Base-by-base conservation (phyloP, 2,329 filamentous ascomycete species). In the Fusarium phyllophilum region DNA sequence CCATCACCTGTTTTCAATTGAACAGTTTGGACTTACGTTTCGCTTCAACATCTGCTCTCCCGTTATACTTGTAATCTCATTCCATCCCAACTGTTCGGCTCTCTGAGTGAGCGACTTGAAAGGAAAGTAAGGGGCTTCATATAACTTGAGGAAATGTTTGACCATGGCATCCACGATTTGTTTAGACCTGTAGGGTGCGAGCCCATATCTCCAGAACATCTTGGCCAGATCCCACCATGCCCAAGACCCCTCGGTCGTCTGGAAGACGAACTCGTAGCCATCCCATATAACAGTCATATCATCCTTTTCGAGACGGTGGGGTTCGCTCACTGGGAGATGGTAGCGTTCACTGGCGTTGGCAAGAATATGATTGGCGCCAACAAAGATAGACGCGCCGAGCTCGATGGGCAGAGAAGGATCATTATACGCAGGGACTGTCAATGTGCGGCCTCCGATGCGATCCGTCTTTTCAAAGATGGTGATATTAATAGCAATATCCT, bases 371-470 rank as follows among this genome's bases (percentile, higher is more conserved):
- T 98, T 99, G 48, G 93, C 89, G 55, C 92, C 82, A 49, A 98
- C 94, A 80, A 98, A 99, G 77, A 98, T 97, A 70, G 93, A 96
- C 17, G 93, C 96, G 22, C 96, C 96, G 2, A 98, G 86, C 81
- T 99, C 96, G 41, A 97, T 89, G 3, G 93, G 92, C 44, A 91
- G 85, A 1, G 84, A 73, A 4, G 91, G 85, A 76, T 96, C 87
- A 72, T 89, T 88, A 80, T 93, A 96, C 5, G 91, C 91, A 78
- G 95, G 86, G 24, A 97, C 92, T 1, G 95, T 98, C 36, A 95
- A 93, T 13, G 93, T 93, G 33, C 96, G 93, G 14, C 96, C 96
- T 36, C 96, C 96, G 48, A 98, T 87, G 75, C 91, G 94, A 38
- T 85, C 81, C 22, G 90, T 91, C 75, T 92, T 92, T 79, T 99